Conservation (phyloP, 257 asterid genomes). For the Fraxinus quadrangulata region DNA sequence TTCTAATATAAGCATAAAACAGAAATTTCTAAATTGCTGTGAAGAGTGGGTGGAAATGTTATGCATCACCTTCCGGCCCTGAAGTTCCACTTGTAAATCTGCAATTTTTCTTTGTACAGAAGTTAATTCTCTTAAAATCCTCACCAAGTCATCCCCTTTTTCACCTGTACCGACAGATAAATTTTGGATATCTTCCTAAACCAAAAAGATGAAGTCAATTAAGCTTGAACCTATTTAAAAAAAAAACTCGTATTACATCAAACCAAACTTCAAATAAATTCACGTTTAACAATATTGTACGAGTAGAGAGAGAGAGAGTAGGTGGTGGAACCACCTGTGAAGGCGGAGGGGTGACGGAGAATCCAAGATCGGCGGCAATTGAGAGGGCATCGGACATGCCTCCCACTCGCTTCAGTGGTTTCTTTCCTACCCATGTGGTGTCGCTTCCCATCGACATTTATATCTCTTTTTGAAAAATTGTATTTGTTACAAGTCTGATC, state of each 20-base stretch:
- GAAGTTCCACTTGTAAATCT: slow-evolving; percentile 98
- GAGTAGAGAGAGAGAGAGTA: neutral
- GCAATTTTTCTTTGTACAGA: slow-evolving; percentile 88
- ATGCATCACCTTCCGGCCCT: slow-evolving; percentile 83
- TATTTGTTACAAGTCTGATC: slow-evolving; percentile 6
- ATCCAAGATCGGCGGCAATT: slow-evolving; percentile 89
- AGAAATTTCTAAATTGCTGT: slow-evolving; percentile 11
- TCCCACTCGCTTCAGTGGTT: slow-evolving; percentile 79
- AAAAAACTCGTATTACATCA: neutral
- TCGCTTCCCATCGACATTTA: slow-evolving; percentile 75
- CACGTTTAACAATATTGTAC: neutral
- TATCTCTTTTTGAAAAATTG: neutral
- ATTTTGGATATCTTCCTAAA: slow-evolving; percentile 76
- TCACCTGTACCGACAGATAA: slow-evolving; percentile 54
- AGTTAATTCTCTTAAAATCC: slow-evolving; percentile 88
- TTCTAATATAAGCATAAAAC: slow-evolving; percentile 3
- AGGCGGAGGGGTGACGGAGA: slow-evolving; percentile 67
- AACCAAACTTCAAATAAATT: neutral
- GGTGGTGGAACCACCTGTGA: slow-evolving; percentile 53
- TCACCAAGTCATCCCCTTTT: slow-evolving; percentile 82
- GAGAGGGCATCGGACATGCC: slow-evolving; percentile 97
- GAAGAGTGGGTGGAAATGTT: slow-evolving; percentile 12
- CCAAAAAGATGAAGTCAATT: slow-evolving; percentile 26
- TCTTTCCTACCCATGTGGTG: slow-evolving; percentile 86
- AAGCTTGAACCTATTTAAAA: neutral